Percentiles rank a stretch among this genome's conserved stretches.
Evolutionary conservation across 2,329 filamentous ascomycete species (phyloP).

Genomic region (Eurotiales sp.): DNA sequence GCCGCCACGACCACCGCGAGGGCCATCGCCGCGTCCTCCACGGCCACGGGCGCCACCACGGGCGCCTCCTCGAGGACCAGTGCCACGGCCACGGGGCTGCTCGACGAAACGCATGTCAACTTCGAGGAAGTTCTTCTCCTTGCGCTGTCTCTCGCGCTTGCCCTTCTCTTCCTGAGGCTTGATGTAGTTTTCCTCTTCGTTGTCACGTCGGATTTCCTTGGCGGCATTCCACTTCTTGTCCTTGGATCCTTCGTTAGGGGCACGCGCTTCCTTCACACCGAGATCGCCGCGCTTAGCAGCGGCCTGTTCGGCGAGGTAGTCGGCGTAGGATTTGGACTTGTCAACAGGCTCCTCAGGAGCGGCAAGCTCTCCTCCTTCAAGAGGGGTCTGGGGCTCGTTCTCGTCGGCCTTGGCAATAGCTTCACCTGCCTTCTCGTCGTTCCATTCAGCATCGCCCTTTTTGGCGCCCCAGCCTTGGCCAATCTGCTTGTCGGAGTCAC

Average conservation of each 20-base stretch:
- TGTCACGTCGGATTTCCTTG: constrained; percentile 58
- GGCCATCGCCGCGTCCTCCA: constrained; percentile 28
- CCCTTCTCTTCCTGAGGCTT: constrained; percentile 70
- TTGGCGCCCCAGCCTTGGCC: constrained; percentile 84
- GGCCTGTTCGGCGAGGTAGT: constrained; percentile 75
- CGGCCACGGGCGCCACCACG: constrained; percentile 46
- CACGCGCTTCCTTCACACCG: constrained; percentile 68
- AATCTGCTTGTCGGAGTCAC: constrained; percentile 48
- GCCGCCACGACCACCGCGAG: constrained; percentile 27
- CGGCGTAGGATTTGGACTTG: constrained; percentile 83
- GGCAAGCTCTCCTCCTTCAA: constrained; percentile 37
- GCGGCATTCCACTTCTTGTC: constrained; percentile 92
- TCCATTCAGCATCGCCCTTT: constrained; percentile 77
- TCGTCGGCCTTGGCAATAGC: constrained; percentile 81
- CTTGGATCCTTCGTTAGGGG: constrained; percentile 89
- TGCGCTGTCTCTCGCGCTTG: constrained; percentile 79
- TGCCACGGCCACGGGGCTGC: constrained; percentile 53
- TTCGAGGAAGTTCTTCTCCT: constrained; percentile 85
- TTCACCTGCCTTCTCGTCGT: constrained; percentile 88
- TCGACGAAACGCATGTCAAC: constrained; percentile 82
- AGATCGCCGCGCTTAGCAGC: constrained; percentile 70
- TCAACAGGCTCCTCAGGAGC: constrained; percentile 57
- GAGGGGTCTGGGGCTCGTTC: constrained; percentile 61
- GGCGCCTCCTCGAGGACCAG: constrained; percentile 45
- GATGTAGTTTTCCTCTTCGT: constrained; percentile 70